Percentiles rank a stretch among this genome's conserved stretches.
These are phyloP conservation scores for Xerocomus minutiporus DNA, from an alignment of 1,284 basidiomycete species.

Conservation along the genomic window DNA sequence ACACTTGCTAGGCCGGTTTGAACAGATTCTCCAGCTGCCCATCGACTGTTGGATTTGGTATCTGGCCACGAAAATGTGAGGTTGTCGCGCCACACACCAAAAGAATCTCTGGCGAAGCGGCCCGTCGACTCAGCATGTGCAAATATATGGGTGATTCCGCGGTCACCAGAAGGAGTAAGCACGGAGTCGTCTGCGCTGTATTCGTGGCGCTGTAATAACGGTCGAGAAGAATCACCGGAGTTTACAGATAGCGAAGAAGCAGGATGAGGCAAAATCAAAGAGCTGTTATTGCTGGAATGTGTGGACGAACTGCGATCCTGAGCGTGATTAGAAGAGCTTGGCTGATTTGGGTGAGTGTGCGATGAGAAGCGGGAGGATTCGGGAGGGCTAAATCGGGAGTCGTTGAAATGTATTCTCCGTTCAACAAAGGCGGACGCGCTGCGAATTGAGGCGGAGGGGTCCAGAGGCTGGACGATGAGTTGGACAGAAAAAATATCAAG, in stretches of 20 bases:
- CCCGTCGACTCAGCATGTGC: constrained; percentile 55
- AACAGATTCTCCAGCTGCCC: constrained; percentile 74
- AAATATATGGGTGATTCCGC: constrained; percentile 48
- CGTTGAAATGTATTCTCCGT: constrained; percentile 49
- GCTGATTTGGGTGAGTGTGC: constrained; percentile 18
- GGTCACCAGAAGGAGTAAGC: constrained; percentile 21
- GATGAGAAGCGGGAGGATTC: constrained; percentile 24
- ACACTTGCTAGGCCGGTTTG: constrained; percentile 62
- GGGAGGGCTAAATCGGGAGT: constrained; percentile 30
- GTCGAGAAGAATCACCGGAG: constrained; percentile 36
- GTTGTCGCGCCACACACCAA: constrained; percentile 58
- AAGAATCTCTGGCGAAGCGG: constrained; percentile 48
- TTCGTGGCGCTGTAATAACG: constrained; percentile 25
- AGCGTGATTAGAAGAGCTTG: constrained; percentile 12
- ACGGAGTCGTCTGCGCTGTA: constrained; percentile 14
- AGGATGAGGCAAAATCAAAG: constrained; percentile 25
- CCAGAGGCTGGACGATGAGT: constrained; percentile 45
- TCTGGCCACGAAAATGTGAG: constrained; percentile 70
- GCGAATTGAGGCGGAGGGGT: constrained; percentile 47
- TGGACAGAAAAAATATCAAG: constrained; percentile 54
- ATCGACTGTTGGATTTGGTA: constrained; percentile 59
- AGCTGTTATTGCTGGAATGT: constrained; percentile 4
- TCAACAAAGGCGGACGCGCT: constrained; percentile 52
- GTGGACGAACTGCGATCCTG: constrained; percentile 11
- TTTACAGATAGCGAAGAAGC: constrained; percentile 36